Base-by-base conservation (phyloP, 306 rosid genomes). In the Quillaja saponaria region DNA sequence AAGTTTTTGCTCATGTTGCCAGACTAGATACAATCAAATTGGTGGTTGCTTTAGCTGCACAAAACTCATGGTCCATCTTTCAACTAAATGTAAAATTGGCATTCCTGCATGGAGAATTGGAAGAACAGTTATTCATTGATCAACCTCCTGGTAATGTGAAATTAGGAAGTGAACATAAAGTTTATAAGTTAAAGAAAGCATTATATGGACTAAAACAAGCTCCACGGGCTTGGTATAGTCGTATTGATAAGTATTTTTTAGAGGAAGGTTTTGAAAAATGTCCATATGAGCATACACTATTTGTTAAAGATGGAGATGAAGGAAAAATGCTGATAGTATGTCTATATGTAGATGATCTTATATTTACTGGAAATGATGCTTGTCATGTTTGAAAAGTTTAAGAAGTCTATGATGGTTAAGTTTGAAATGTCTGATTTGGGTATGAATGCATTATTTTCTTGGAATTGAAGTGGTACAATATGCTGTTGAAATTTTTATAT, bases 381-480 rank as follows among this genome's bases (percentile, higher is more conserved):
- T n/a, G n/a, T 34, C 19, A 10, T 25, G 41, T 52, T 38, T 51
- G 41, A 40, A 2, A 7, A 25, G 0, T 31, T 65, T 8, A 64
- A 64, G 40, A 3, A 16, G 3, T 39, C 61, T 40, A 64, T 64
- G 70, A 34, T 18, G 52, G 0, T 12, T 12, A 28, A 49, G 19
- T 49, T 63, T 44, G 55, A 54, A 5, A 53, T 53, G 53, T 51
- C 18, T 40, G 42, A 66, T 53, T 21, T 50, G 10, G 56, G 34
- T 2, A 50, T n/a, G 10, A 12, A 50, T 50, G 34, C 1, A n/a
- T 6, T 6, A 50, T 11, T 50, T 50, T 21, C 34, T 66, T 53
- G 71, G 45, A 4, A 66, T 55, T 1, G 35, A 54, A 8, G 55
- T 50, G 6, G 13, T n/a, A 4, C 13, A 55, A 10, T 5, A 11